Base-by-base conservation (phyloP, 805 yeast species). In the Candida maris region DNA sequence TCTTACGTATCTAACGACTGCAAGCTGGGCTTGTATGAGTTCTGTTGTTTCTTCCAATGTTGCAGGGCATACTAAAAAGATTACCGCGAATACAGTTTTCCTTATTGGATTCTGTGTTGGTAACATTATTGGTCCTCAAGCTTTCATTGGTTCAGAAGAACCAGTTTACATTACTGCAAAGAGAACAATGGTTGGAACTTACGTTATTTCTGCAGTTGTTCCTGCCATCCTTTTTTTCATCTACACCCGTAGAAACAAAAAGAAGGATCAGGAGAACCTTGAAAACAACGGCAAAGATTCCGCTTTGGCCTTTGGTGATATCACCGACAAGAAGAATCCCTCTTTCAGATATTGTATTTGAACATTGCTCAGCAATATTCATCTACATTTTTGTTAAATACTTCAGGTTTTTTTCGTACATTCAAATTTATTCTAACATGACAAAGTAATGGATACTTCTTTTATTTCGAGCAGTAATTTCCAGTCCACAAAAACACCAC, bases 51-150 rank as follows among this genome's bases (percentile, higher is more conserved):
- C 77, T 19, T 60, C 75, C 5, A 75, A 75, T 46, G 64, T 68
- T 31, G 74, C 75, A 5, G 84, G 84, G 6, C 71, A 69, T 48
- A 75, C 83, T 8, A 78, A 77, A 59, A 75, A 75, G 51, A 56
- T 65, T 31, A 62, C 71, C 2, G 68, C 63, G 2, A 72, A 65
- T 48, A 71, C 75, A 2, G 44, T 70, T 20, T 55, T 61, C 39
- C 61, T 77, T 27, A 50, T 76, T 32, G 73, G 71, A 4, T 75
- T 68, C 55, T 70, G 77, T 52, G 70, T 64, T 6, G 82, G 82
- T 16, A 77, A 75, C 49, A 57, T 73, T 32, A 57, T 67, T 32
- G 82, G 82, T 3, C 79, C 81, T 1, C 78, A 73, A 42, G 62
- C 75, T 4, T 74, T 73, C 47, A 53, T 57, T 29, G 54, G 56